phyloP scores from a whole-genome alignment of 768 basidiomycete species.

The Naematelia aurantialba region DNA sequence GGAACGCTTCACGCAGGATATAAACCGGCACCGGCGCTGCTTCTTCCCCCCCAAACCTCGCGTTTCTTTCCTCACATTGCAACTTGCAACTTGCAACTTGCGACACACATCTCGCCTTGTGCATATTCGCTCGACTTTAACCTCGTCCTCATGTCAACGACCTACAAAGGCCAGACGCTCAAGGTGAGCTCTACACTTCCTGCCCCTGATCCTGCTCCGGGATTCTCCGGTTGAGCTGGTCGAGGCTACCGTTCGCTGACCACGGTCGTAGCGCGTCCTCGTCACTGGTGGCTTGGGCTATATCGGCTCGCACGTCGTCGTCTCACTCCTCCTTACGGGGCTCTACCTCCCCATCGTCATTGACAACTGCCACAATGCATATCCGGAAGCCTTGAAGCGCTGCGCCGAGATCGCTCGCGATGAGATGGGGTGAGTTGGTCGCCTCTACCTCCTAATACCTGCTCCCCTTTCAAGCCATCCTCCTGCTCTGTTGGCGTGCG shows the following conservation, averaged over 20 bases:
- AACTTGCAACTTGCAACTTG: too few relatives aligned
- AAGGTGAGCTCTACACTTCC: neutral
- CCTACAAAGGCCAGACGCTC: neutral
- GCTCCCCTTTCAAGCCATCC: neutral
- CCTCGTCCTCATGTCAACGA: neutral
- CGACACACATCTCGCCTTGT: neutral
- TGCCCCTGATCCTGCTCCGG: neutral
- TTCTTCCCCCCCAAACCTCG: too few relatives aligned
- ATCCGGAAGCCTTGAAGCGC: conserved; percentile 66
- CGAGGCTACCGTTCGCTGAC: neutral
- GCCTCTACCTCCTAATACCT: neutral
- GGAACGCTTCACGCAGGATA: too few relatives aligned
- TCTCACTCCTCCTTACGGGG: conserved; percentile 75
- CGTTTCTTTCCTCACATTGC: too few relatives aligned
- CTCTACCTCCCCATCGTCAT: conserved; percentile 88
- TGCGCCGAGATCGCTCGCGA: conserved; percentile 70
- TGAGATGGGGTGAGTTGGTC: conserved; percentile 56
- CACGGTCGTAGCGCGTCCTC: conserved; percentile 25
- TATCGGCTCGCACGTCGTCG: conserved; percentile 89
- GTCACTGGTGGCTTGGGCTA: conserved; percentile 47
- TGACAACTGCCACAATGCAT: conserved; percentile 93
- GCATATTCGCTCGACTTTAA: neutral
- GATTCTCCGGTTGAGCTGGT: too few relatives aligned
- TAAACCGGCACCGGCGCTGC: too few relatives aligned
- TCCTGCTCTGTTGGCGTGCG: neutral